Evolutionary conservation across 257 asterid species (phyloP), one percentile per base, ranked within the genome.

Genomic region (Nicotiana sylvestris): DNA sequence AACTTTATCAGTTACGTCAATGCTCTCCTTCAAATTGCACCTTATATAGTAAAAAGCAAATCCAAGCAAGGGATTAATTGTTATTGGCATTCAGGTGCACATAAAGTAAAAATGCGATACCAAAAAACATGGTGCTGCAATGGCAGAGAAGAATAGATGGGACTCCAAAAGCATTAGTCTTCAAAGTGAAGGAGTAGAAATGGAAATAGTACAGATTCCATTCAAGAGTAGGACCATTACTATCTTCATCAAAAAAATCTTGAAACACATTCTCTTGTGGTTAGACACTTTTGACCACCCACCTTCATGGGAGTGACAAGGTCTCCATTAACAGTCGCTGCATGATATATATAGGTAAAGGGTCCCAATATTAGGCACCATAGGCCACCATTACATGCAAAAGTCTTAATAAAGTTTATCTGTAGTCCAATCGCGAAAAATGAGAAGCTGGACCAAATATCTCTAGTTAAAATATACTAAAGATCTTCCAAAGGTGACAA

Each of bases 221-320:
- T 81, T 84, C 83, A 65, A 17, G 68, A 16, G 89, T 83, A 86
- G 89, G 93, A 83, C 89, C 94, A 81, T 81, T 74, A 39, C 82
- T 49, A 82, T 55, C 68, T 62, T 84, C 86, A 87, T 84, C 83
- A 76, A 69, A 58, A 80, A 62, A 82, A 81, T 83, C 81, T 83
- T 81, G 87, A 87, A 85, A 80, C 39, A 57, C 61, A 70, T 66
- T 64, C 80, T 68, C 92, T 81, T 85, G 88, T 85, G 87, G 86
- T 86, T 69, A 58, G 90, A 91, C 86, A 83, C 87, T 87, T 90
- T 85, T 68, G 85, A 87, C 80, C 83, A 89, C 88, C 91, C 92
- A 88, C 84, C 84, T 90, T 85, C 91, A 87, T 83, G 85, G 91
- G 91, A 89, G 88, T 85, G 95, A 91, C 91, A 82, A 85, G 82